A percentile compares a stretch with the other conserved stretches of the same genome.
Conservation (phyloP, 192 early-diverging fungal species). For the Paraglomus brasilianum region DNA sequence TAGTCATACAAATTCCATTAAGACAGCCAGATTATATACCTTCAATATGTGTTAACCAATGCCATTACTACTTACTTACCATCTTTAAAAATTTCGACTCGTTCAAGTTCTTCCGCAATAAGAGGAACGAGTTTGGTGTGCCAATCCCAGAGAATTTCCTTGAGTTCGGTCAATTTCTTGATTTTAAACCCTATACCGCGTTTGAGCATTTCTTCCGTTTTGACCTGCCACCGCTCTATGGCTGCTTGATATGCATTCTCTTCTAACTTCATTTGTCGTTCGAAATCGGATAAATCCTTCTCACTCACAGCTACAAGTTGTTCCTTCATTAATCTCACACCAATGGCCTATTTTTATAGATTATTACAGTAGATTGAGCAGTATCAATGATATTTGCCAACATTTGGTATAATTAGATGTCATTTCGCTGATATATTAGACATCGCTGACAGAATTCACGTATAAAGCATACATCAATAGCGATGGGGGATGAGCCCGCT, state of each 20-base stretch:
- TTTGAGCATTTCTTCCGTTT: constrained; percentile 51
- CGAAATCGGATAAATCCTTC: constrained; percentile 59
- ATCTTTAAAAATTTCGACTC: constrained; percentile 43
- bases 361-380: constrained; percentile 40
- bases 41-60: background rate
- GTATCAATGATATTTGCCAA: constrained; percentile 30
- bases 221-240: constrained; percentile 59
- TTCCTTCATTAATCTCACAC: constrained; percentile 72
- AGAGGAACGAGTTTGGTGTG: constrained; percentile 64
- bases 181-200: constrained; percentile 58
- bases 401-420: constrained; percentile 26
- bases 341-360: constrained; percentile 48
- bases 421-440: constrained; percentile 18
- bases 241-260: constrained; percentile 77
- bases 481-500: constrained; percentile 31
- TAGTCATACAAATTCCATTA: constrained; percentile 5
- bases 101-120: constrained; percentile 68
- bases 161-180: constrained; percentile 53
- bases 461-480: constrained; percentile 27
- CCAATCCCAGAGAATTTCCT: constrained; percentile 69
- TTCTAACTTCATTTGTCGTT: constrained; percentile 80
- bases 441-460: constrained; percentile 1
- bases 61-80: constrained; percentile 14
- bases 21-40: background rate
- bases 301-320: constrained; percentile 60